Evolutionary conservation across 768 basidiomycete genomes (phyloP), one percentile per base, ranked within the genome.

Genomic region (Leccinum variicolor): DNA sequence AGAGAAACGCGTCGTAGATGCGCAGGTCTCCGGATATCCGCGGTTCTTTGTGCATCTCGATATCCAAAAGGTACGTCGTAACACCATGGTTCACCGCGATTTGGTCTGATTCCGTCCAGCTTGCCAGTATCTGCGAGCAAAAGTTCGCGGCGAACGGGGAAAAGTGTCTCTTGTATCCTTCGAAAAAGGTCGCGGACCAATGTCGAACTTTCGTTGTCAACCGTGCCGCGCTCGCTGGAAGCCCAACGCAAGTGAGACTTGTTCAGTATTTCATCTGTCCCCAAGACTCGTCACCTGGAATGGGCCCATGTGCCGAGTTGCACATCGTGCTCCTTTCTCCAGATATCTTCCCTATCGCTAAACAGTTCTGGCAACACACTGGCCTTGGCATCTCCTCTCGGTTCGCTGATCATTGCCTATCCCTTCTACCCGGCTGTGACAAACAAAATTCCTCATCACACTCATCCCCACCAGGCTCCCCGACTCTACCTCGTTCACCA

Each of bases 291-390:
- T 69, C 63, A 8, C 11, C 56, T 1, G 60, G 54, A 34, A 52
- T 67, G 63, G 64, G 59, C 54, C 61, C 68, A 49, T 75, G 80
- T 60, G 74, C 82, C 39, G 85, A 90, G 56, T 79, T 99, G 1
- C 87, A 96, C 69, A 90, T 95, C 62, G 86, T 87, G 2, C 74
- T 99, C 15, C 92, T 94, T 69, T 84, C 87, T 6, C 70, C 75
- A 3, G 79, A 83, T 4, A 71, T 81, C 4, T 86, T 81, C 64
- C 66, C 80, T 9, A 69, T 87, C 7, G 93, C 92, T 8, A 96
- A 91, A 69, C 81, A 93, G 70, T 98, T 95, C 73, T 98, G 96
- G 96, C 95, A 98, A 64, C 96, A 98, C 69, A 85, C 89, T 0
- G 96, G 96, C 0, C 76, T 89, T 57, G 94, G 95, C 1, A 86